Evolutionary conservation across 495 filamentous ascomycete species (phyloP).

Genomic region (Alectoria sarmentosa): DNA sequence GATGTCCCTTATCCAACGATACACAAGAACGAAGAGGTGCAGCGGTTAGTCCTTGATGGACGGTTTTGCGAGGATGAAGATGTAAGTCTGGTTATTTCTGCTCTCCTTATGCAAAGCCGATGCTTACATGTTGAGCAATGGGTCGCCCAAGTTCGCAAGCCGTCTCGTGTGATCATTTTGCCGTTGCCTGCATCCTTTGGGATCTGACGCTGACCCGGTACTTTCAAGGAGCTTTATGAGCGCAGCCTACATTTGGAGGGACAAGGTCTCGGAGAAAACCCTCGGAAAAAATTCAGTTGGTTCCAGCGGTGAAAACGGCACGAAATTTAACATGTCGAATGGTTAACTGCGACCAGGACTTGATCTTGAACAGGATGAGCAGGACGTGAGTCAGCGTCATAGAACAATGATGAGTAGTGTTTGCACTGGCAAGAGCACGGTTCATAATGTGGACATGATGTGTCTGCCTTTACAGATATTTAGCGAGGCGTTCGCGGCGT

Average conservation of each 20-base stretch:
- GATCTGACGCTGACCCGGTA: background rate
- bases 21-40: conserved; percentile 54
- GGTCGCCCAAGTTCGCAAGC: background rate
- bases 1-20: conserved; percentile 72
- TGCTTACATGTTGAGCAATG: background rate
- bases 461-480: background rate
- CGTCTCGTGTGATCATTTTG: background rate
- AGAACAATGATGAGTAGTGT: background rate
- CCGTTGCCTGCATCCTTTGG: background rate
- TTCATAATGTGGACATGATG: background rate
- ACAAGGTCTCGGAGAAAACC: conserved; percentile 17
- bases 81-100: conserved; percentile 28
- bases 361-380: background rate
- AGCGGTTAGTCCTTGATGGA: conserved; percentile 67
- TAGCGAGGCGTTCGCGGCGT: background rate
- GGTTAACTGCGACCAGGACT: background rate
- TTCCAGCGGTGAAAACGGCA: conserved; percentile 23
- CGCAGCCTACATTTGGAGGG: conserved; percentile 26
- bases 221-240: conserved; percentile 26
- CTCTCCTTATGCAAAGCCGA: background rate
- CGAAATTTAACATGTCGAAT: background rate
- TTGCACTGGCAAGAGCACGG: background rate
- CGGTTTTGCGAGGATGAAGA: conserved; percentile 45
- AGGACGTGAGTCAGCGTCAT: background rate
- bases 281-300: conserved; percentile 24